Conservation (phyloP, 1,284 basidiomycete species). For the Microbotryum scabiosae region DNA sequence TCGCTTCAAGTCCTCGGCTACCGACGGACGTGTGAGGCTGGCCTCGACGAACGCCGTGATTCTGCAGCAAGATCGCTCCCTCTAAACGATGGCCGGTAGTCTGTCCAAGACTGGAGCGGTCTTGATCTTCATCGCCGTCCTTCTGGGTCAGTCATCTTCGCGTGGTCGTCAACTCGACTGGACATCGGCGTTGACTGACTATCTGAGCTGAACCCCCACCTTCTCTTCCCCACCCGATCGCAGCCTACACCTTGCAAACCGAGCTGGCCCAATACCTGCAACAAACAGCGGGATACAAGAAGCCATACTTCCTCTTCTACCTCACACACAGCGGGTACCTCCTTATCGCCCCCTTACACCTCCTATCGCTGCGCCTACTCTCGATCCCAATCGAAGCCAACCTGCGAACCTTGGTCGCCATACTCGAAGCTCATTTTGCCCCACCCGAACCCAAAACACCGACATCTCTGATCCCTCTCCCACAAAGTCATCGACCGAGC, state of each 20-base stretch:
- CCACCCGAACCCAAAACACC: neutral
- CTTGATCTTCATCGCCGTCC: conserved; percentile 4
- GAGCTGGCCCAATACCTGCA: conserved; percentile 56
- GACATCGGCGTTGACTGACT: neutral
- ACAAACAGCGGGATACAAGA: conserved; percentile 56
- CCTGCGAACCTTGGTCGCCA: neutral
- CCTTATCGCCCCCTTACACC: conserved; percentile 27
- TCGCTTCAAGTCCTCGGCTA: too few species aligned
- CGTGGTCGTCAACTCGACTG: neutral
- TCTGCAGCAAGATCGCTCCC: too few species aligned
- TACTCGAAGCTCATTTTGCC: conserved; percentile 16
- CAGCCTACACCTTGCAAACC: conserved; percentile 29
- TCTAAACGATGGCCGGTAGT: too few species aligned
- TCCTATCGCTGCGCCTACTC: conserved; percentile 17
- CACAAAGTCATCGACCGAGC: neutral
- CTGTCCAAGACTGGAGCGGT: neutral
- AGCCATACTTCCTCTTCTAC: conserved; percentile 70
- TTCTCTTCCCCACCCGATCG: neutral
- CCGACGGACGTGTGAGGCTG: too few species aligned
- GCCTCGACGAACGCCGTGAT: too few species aligned
- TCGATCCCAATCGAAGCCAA: conserved; percentile 1
- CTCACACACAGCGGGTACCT: conserved; percentile 36
- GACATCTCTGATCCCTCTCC: too few species aligned
- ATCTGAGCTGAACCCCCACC: neutral
- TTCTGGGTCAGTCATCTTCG: conserved; percentile 3